phyloP scores from a whole-genome alignment of 2,329 filamentous ascomycete genomes.

The Aspergillus pseudoglaucus region DNA sequence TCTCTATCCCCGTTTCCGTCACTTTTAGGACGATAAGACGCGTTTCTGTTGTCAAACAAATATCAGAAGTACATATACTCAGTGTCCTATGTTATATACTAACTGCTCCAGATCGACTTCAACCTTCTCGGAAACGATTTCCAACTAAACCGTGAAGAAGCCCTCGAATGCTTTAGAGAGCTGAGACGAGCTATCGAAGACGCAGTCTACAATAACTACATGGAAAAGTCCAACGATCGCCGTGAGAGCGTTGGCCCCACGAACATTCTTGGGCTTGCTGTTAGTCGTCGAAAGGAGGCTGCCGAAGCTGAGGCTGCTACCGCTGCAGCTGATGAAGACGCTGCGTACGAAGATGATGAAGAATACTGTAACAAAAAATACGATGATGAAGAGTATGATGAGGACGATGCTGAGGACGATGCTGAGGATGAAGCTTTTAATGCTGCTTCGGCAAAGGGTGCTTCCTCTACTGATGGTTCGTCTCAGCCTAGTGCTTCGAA shows the following conservation, averaged over 20 bases:
- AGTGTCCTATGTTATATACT: not conserved
- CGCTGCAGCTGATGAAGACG: not conserved
- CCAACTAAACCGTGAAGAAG: not conserved
- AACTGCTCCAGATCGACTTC: not conserved
- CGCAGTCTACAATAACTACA: not conserved
- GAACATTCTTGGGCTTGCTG: not conserved
- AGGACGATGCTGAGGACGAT: not conserved
- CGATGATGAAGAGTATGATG: not conserved
- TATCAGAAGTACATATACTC: not conserved
- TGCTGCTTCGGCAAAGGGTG: not conserved
- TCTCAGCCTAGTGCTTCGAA: not conserved
- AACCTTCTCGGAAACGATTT: not conserved
- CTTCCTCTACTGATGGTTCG: not conserved
- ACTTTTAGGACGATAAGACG: not conserved
- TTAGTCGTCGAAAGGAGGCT: not conserved
- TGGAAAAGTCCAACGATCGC: not conserved
- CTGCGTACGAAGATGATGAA: not conserved
- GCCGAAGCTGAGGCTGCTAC: not conserved
- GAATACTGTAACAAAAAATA: too few relatives aligned
- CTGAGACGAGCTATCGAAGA: not conserved
- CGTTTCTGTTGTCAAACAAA: not conserved
- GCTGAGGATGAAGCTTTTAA: not conserved
- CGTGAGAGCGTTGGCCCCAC: not conserved
- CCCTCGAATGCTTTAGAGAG: not conserved
- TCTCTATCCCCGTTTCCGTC: constrained; percentile 1